A percentile compares a stretch with the other conserved stretches of the same genome.
phyloP scores from a whole-genome alignment of 805 yeast genomes.

The Candida glaebosa region DNA sequence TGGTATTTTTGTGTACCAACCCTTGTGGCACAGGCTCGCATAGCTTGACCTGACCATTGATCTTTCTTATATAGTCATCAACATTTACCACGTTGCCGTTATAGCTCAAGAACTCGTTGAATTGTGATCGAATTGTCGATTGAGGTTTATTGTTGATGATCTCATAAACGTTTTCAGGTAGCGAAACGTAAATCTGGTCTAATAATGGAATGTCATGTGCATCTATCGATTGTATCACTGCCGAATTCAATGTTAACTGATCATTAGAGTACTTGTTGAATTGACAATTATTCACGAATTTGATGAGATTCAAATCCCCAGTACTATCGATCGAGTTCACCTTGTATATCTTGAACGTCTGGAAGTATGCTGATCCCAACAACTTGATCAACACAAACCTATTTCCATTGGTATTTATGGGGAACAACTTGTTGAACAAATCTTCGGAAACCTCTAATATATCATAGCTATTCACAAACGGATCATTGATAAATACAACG shows the following conservation, averaged over 20 bases:
- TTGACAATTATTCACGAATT: slow-evolving; percentile 35
- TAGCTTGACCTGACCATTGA: slow-evolving; percentile 51
- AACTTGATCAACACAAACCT: slow-evolving; percentile 33
- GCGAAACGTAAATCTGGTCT: slow-evolving; percentile 42
- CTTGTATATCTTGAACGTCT: slow-evolving; percentile 30
- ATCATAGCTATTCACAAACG: slow-evolving; percentile 21
- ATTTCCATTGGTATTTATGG: slow-evolving; percentile 12
- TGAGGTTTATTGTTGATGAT: slow-evolving; percentile 29
- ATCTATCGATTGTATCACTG: slow-evolving; percentile 34
- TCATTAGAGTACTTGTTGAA: slow-evolving; percentile 31
- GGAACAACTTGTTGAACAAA: slow-evolving; percentile 30
- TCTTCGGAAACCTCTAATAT: slow-evolving; percentile 31
- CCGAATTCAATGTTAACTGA: slow-evolving; percentile 40
- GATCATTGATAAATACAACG: slow-evolving; percentile 31
- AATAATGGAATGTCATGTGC: slow-evolving; percentile 34
- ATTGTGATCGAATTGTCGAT: slow-evolving; percentile 30
- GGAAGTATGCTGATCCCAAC: slow-evolving; percentile 36
- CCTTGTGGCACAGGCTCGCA: slow-evolving; percentile 82
- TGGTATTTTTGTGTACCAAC: slow-evolving; percentile 40
- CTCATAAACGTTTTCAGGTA: slow-evolving; percentile 42
- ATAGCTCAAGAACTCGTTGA: slow-evolving; percentile 20
- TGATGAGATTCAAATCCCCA: slow-evolving; percentile 26
- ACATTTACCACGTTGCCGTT: slow-evolving; percentile 32
- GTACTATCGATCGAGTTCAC: slow-evolving; percentile 28
- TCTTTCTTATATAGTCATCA: slow-evolving; percentile 39